These are phyloP conservation scores for Thermochaetoides thermophila DNA, from an alignment of 495 filamentous ascomycete species.

Conservation along the genomic window DNA sequence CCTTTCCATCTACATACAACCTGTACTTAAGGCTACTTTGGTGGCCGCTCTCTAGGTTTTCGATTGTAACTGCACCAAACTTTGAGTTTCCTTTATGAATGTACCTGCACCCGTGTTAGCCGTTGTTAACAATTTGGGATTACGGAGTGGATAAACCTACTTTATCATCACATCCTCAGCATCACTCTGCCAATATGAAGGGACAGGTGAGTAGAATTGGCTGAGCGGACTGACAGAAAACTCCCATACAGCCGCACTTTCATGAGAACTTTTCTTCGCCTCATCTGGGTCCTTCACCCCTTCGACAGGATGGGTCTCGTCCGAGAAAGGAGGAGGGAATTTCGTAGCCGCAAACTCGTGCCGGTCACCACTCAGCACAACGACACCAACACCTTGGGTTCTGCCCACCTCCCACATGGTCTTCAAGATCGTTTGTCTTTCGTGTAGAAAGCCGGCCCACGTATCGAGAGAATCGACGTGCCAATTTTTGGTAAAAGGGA, in stretches of 20 bases:
- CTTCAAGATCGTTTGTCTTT: conserved; percentile 66
- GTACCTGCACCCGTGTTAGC: conserved; percentile 34
- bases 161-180: conserved; percentile 66
- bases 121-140: background rate
- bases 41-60: conserved; percentile 40
- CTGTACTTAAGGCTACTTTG: conserved; percentile 61
- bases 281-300: background rate
- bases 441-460: conserved; percentile 77
- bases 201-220: conserved; percentile 84
- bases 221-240: conserved; percentile 79
- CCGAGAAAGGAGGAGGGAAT: conserved; percentile 51
- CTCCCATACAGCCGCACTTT: conserved; percentile 56
- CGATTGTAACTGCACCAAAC: conserved; percentile 78
- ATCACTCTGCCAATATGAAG: conserved; percentile 67
- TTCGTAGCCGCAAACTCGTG: conserved; percentile 91
- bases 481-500: conserved; percentile 98
- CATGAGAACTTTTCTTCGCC: conserved; percentile 35
- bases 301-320: no score
- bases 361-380: conserved; percentile 76
- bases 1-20: conserved; percentile 65
- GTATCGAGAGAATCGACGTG: conserved; percentile 67
- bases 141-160: conserved; percentile 34
- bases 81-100: conserved; percentile 79
- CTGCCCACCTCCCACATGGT: conserved; percentile 78
- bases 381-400: conserved; percentile 58